phyloP scores from a whole-genome alignment of 306 rosid species.

The Hylodesmum podocarpum region DNA sequence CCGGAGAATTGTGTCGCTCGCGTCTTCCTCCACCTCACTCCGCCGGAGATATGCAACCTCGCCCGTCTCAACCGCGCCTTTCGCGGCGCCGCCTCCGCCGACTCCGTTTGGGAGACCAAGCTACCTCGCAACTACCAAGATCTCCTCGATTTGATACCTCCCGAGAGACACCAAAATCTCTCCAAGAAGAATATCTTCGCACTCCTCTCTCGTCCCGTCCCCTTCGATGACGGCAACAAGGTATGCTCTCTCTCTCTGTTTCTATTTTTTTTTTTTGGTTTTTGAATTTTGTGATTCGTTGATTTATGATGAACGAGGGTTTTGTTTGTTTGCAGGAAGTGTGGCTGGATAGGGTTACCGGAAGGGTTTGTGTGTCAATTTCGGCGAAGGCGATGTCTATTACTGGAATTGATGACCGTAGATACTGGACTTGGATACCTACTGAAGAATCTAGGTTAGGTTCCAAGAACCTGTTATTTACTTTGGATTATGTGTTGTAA shows the following conservation, averaged over 20 bases:
- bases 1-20: conserved; percentile 93
- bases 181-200: conserved; percentile 79
- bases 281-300: neutral
- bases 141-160: conserved; percentile 65
- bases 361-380: conserved; percentile 63
- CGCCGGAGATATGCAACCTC: conserved; percentile 89
- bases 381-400: conserved; percentile 79
- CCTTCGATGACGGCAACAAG: conserved; percentile 71
- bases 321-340: conserved; percentile 75
- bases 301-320: neutral
- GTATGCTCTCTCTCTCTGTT: conserved; percentile 19
- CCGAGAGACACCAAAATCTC: conserved; percentile 51
- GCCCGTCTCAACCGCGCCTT: conserved; percentile 83
- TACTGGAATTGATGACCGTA: conserved; percentile 82
- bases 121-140: conserved; percentile 72
- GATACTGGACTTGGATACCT: conserved; percentile 94
- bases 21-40: conserved; percentile 72
- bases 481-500: neutral
- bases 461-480: neutral
- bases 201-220: conserved; percentile 63
- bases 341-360: conserved; percentile 83
- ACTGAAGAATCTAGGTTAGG: conserved; percentile 92
- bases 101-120: conserved; percentile 79
- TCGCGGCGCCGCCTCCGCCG: conserved; percentile 91
- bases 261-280: too few relatives aligned